phyloP scores from a whole-genome alignment of 2,329 filamentous ascomycete genomes.

The Gnomoniopsis sp. region DNA sequence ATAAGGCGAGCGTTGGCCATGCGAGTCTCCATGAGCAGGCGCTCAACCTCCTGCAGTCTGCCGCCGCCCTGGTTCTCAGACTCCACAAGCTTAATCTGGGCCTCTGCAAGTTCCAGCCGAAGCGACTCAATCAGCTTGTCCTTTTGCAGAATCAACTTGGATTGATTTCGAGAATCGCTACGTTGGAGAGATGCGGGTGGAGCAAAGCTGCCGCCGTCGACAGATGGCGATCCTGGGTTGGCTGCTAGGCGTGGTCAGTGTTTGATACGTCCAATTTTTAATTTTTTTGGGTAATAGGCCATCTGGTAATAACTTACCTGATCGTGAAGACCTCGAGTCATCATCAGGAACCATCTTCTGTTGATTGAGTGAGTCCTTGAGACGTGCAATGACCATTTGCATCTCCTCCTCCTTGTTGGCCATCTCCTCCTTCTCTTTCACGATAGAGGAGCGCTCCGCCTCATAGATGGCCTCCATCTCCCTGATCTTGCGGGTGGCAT shows the following conservation, averaged over 20 bases:
- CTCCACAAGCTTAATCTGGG: slow-evolving; percentile 92
- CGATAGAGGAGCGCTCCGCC: slow-evolving; percentile 78
- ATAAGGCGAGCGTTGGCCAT: slow-evolving; percentile 95
- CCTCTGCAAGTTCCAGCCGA: slow-evolving; percentile 86
- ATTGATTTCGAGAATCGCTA: slow-evolving; percentile 85
- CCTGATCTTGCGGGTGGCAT: slow-evolving; percentile 76
- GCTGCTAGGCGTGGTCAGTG: slow-evolving; percentile 21
- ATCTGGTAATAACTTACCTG: slow-evolving; percentile 41
- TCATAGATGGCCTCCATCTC: slow-evolving; percentile 94
- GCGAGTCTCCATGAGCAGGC: slow-evolving; percentile 82
- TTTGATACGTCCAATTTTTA: neutral
- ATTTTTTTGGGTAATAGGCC: neutral
- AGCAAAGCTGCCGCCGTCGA: slow-evolving; percentile 78
- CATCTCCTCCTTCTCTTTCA: slow-evolving; percentile 90
- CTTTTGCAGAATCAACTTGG: slow-evolving; percentile 88
- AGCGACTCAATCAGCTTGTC: slow-evolving; percentile 94
- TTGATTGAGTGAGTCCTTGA: slow-evolving; percentile 86
- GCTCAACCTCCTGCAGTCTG: slow-evolving; percentile 84
- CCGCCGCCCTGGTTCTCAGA: slow-evolving; percentile 90
- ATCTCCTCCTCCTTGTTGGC: slow-evolving; percentile 82
- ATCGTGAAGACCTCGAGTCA: slow-evolving; percentile 54
- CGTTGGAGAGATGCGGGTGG: slow-evolving; percentile 80
- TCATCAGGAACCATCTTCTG: slow-evolving; percentile 64
- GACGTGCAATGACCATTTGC: slow-evolving; percentile 81
- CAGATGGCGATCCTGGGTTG: slow-evolving; percentile 60